phyloP scores from a whole-genome alignment of 148 eudicot genomes.

The Camellia sinensis region DNA sequence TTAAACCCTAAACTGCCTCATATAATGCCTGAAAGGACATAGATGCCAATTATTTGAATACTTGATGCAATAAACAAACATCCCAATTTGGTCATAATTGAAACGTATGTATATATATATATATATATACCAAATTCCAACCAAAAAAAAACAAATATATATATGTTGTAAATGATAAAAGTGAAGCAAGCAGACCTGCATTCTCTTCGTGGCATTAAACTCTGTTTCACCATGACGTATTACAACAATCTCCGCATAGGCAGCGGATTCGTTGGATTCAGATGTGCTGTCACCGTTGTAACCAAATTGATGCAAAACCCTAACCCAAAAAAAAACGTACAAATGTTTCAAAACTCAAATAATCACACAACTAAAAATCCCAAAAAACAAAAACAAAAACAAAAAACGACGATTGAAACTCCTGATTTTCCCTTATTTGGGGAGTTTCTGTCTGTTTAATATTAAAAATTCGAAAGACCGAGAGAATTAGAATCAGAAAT shows the following conservation, averaged over 20 bases:
- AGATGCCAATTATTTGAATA: neutral
- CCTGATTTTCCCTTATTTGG: too few species aligned
- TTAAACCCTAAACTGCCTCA: neutral
- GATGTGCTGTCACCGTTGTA: neutral
- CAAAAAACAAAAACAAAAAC: too few species aligned
- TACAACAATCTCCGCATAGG: slow-evolving; percentile 40
- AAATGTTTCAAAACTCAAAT: too few species aligned
- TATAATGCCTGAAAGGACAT: neutral
- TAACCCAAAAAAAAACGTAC: neutral
- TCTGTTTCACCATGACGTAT: slow-evolving; percentile 61
- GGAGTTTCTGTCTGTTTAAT: too few species aligned
- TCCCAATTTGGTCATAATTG: neutral
- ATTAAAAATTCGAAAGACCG: too few species aligned
- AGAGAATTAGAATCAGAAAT: too few species aligned
- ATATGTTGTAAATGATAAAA: too few species aligned
- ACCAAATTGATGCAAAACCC: slow-evolving; percentile 19
- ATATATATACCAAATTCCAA: too few species aligned
- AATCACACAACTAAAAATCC: too few species aligned
- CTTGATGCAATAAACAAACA: too few species aligned
- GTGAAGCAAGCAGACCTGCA: slow-evolving; percentile 36
- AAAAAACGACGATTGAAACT: too few species aligned
- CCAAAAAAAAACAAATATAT: neutral
- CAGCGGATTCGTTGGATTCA: slow-evolving; percentile 3
- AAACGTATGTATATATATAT: too few species aligned
- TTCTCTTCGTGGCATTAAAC: slow-evolving; percentile 61